A percentile compares a stretch with the other conserved stretches of the same genome.
phyloP scores from a whole-genome alignment of 1,284 basidiomycete species.

The Anthracocystis walkeri region DNA sequence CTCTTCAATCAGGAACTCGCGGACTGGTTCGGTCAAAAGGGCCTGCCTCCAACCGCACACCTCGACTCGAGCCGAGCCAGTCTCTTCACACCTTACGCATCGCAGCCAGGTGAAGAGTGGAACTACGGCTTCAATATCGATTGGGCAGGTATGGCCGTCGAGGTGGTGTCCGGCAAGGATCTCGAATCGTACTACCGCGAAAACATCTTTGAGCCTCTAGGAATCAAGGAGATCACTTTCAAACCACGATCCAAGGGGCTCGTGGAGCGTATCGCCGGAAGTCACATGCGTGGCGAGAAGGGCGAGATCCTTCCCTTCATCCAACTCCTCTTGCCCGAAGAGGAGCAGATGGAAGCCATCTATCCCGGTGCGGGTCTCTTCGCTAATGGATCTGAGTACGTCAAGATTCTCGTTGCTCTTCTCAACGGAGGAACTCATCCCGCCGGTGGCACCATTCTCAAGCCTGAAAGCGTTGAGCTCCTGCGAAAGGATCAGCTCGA shows the following conservation, averaged over 20 bases:
- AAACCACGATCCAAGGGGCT: slow-evolving; percentile 21
- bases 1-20: slow-evolving; percentile 51
- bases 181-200: slow-evolving; percentile 55
- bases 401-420: slow-evolving; percentile 50
- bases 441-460: slow-evolving; percentile 49
- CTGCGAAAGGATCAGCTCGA: slow-evolving; percentile 48
- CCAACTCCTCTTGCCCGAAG: slow-evolving; percentile 20
- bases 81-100: slow-evolving; percentile 39
- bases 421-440: slow-evolving; percentile 58
- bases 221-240: slow-evolving; percentile 55
- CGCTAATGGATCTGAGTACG: slow-evolving; percentile 30
- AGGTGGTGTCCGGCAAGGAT: slow-evolving; percentile 46
- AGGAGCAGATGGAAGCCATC: slow-evolving; percentile 50
- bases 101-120: slow-evolving; percentile 55
- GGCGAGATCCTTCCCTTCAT: slow-evolving; percentile 26
- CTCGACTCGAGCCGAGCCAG: slow-evolving; percentile 18
- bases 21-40: slow-evolving; percentile 29
- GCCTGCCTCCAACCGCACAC: slow-evolving; percentile 19
- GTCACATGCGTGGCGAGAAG: slow-evolving; percentile 11
- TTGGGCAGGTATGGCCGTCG: slow-evolving; percentile 52
- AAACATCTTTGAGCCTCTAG: slow-evolving; percentile 60
- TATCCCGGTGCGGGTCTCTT: slow-evolving; percentile 45
- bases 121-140: slow-evolving; percentile 54
- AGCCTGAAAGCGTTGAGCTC: slow-evolving; percentile 49
- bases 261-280: slow-evolving; percentile 21